Evolutionary conservation across 2,329 filamentous ascomycete species (phyloP), one percentile per base, ranked within the genome.

Genomic region (Hortaea werneckii): DNA sequence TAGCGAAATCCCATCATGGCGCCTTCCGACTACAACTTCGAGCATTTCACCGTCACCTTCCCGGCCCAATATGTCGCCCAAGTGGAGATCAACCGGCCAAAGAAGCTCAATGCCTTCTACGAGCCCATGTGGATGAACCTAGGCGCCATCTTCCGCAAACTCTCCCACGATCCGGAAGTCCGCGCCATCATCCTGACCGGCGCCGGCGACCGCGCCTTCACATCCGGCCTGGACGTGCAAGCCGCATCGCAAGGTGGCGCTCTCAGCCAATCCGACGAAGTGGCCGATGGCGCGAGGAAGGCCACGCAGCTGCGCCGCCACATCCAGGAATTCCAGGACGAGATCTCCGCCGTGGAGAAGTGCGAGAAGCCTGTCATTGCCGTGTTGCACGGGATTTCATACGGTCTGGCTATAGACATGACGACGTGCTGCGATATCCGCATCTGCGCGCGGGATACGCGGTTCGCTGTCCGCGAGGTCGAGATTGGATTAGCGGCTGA

Each of bases 291-390:
- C 4, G 60, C 60, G 11, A 49, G 60, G n/a, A 60, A 56, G 45
- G 60, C 58, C 1, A 50, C 47, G 27, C 41, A 43, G 9, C 44
- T 89, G 42, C 76, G 85, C 41, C 75, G 80, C 29, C 77, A 87
- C 62, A 82, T 96, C 47, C 66, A 75, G 50, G 80, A 87, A 51
- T 94, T 95, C 64, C 92, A 98, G 66, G 75, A 77, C 43, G 84
- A 81, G 58, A 80, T 98, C 51, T 75, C 74, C 1, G 76, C 80
- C 10, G 70, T 94, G 44, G 90, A 95, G 64, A 80, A 76, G 55
- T 96, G 90, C 67, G 85, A 92, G 68, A 96, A 96, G 68, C 82
- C 87, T 50, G 86, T 95, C 30, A 84, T 96, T 48, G 82, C 79
- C 43, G 81, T 87, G 13, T 67, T 95, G 53, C 86, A 94, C 58